Evolutionary conservation across 495 filamentous ascomycete genomes (phyloP), one percentile per base, ranked within the genome.

Genomic region (Penicillium antarcticum): DNA sequence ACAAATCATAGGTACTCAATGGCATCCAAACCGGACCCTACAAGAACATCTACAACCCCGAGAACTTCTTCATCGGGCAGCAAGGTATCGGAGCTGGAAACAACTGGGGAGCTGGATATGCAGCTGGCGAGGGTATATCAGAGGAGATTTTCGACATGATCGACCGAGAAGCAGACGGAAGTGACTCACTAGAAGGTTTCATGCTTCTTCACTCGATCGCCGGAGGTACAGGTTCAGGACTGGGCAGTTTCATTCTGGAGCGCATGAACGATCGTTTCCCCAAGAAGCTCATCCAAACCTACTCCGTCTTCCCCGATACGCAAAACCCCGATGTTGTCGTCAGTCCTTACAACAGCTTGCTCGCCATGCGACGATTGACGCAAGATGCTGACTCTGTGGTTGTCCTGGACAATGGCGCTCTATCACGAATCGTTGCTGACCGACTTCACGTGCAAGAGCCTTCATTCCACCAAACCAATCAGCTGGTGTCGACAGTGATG

Each of bases 101-200:
- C 68, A 97, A 97, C 68, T 98, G 94, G 94, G 94, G 89, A 51
- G 86, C 92, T 56, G 94, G 94, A 14, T 97, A 97, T 72, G 82
- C 90, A 37, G 86, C 87, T n/a, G 94, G 91, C 53, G 91, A 96
- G 65, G 75, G 75, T 24, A 91, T 98, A 16, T 89, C 96, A 56
- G 94, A 98, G 63, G 94, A 97, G 67, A 89, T 98, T 47, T 88
- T 97, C 77, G 94, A 98, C 67, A 98, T 98, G 92, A 97, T 98
- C 58, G 95, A 98, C 68, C 87, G 94, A 48, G 94, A 98, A 69
- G 94, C 94, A 14, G 94, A 98, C 69, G 94, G 94, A 17, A 97
- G 92, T 72, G 94, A 98, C 66, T 96, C 91, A 32, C 76, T 98
- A 18, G 94, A 98, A 84, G 94, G 92, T 12, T 98, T 98, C 71